These are phyloP conservation scores for Cryptosporidium baileyi DNA, from an alignment of 169 alveolate genomes.

Conservation along the genomic window DNA sequence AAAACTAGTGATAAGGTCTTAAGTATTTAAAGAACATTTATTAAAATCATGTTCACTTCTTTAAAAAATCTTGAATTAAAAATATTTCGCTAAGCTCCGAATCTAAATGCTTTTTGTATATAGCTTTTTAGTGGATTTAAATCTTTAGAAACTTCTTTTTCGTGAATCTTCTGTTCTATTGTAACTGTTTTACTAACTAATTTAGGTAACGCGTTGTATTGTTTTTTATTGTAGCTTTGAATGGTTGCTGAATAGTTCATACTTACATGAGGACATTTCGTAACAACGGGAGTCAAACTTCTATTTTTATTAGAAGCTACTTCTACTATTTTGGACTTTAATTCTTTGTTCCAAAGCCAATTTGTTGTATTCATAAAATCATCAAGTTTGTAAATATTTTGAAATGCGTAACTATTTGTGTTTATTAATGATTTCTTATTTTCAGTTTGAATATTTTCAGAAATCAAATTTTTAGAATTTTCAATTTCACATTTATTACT, in stretches of 20 bases:
- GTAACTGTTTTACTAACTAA: constrained; percentile 33
- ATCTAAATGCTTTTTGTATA: constrained; percentile 39
- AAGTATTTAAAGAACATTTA: no score
- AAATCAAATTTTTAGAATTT: neutral
- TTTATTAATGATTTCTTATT: constrained; percentile 4
- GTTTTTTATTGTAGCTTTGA: neutral
- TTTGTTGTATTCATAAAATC: constrained; percentile 57
- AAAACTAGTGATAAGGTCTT: no score
- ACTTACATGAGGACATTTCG: neutral
- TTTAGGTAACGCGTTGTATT: constrained; percentile 15
- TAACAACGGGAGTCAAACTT: neutral
- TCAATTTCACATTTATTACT: no score
- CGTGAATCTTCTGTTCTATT: neutral
- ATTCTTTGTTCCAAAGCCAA: constrained; percentile 59
- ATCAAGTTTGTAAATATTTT: constrained; percentile 28
- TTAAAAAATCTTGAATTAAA: no score
- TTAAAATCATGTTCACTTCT: no score
- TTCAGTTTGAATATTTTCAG: neutral
- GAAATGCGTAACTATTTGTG: constrained; percentile 43
- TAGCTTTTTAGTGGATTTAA: constrained; percentile 35
- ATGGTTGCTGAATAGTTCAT: neutral
- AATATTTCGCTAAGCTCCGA: neutral
- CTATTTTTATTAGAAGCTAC: constrained; percentile 22
- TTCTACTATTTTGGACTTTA: constrained; percentile 32
- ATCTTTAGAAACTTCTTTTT: neutral